Evolutionary conservation across 169 alveolate genomes (phyloP), one percentile per base, ranked within the genome.

Genomic region (Cryptosporidium meleagridis): DNA sequence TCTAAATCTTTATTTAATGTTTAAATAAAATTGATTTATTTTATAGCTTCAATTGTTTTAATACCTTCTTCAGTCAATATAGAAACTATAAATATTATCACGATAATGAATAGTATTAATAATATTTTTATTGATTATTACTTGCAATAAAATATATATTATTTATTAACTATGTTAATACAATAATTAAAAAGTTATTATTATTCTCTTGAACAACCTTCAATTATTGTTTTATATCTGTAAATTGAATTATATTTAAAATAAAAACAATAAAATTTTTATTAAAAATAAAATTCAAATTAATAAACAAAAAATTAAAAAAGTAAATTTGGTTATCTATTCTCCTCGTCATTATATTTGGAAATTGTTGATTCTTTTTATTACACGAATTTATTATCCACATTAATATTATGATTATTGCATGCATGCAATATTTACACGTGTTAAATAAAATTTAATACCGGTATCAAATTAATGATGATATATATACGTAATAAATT

Each of bases 351-450:
- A 26, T 26, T 9, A 23, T 55, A 1, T 55, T 9, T 9, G 67
- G 14, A 7, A 55, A 18, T 33, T 21, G 0, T 2, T 29, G 23
- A 26, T 48, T 48, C 21, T 26, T 71, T 23, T 23, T 26, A 7
- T 12, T 71, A 39, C 37, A 71, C 85, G 67, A 51, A 55, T 51
- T 29, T 33, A 29, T 71, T 71, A 7, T 71, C 85, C 85, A 71
- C 85, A 71, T 51, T n/a, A 44, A 51, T 51, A 39, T 69, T 69
- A 14, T 45, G 4, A 71, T 35, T 48, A 23, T 45, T 71, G 69
- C 85, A 70, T 70, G 44, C 85, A 71, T 71, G 85, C 85, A 71
- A 55, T 55, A n/a, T 55, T 37, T n/a, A 65, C 51, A 65, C 72
- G 72, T 65, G 33, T 14, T 10, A 31, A 10, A 2, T 65, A 65